Base-by-base conservation (phyloP, 192 early-diverging fungal species). In the Backusella tuberculispora region DNA sequence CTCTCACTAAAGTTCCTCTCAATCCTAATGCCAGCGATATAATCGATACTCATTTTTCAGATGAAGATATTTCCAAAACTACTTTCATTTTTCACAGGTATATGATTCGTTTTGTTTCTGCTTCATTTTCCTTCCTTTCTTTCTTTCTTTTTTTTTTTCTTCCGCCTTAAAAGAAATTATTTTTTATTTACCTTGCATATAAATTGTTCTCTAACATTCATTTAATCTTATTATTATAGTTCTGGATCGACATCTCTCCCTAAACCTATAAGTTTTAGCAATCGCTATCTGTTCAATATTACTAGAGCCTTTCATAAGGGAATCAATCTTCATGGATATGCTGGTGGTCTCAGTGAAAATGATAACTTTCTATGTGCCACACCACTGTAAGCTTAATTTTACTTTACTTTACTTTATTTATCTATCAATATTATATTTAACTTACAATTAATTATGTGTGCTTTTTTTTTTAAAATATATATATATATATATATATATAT, bases 211-310 rank as follows among this genome's bases (percentile, higher is more conserved):
- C 45, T 50, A 71, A 56, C 42, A 43, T 43, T 0, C 6, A 53
- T 53, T 26, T 10, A 24, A 7, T 12, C 21, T 56, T 3, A 24
- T 24, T 56, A 12, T 12, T 24, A 26, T 26, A 56, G 69, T 26
- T 71, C 69, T n/a, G 69, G 69, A 48, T 48, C 69, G 12, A 71
- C 69, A 38, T 45, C 46, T 12, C 10, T 46, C 7, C 69, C 69
- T 40, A 71, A 71, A 9, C 44, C 45, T 13, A 46, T 71, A 17
- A 10, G 12, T 19, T 50, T 45, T 17, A 38, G 29, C 13, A 71
- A 71, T 19, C 47, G 17, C 13, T 71, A 71, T 17, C n/a, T 71
- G 12, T n/a, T 65, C 15, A 44, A 37, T 6, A 21, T 48, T 6
- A 38, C 26, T 14, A 45, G 34, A 40, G 8, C 4, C 0, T 47